These are phyloP conservation scores for Lactarius pseudohatsudake DNA, from an alignment of 768 basidiomycete genomes.

Conservation along the genomic window DNA sequence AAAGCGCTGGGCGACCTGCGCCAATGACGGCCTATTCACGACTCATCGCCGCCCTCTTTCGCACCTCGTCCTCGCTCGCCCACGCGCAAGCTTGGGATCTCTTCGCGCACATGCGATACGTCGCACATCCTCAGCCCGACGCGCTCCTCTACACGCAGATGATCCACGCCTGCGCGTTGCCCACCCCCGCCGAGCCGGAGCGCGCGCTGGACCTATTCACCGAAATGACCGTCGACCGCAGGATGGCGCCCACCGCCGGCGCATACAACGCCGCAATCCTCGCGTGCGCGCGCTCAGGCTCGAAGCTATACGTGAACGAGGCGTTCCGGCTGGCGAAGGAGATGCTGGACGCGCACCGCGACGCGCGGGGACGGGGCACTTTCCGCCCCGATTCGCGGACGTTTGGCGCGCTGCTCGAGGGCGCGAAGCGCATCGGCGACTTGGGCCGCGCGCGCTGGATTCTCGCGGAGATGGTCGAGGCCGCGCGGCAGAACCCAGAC, in stretches of 20 bases:
- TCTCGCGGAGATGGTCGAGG: constrained; percentile 74
- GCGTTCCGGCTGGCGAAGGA: constrained; percentile 81
- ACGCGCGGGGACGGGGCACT: constrained; percentile 55
- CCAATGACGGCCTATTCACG: constrained; percentile 76
- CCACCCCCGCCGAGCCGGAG: constrained; percentile 74
- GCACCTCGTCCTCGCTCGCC: constrained; percentile 43
- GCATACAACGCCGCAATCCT: constrained; percentile 84
- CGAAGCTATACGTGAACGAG: constrained; percentile 67
- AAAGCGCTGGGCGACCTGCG: constrained; percentile 57
- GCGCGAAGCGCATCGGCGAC: constrained; percentile 85
- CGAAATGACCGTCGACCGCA: constrained; percentile 81
- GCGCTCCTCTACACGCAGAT: constrained; percentile 73
- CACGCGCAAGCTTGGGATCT: constrained; percentile 91
- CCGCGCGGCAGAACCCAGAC: constrained; percentile 29
- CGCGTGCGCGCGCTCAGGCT: constrained; percentile 70
- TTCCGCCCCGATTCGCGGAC: constrained; percentile 64
- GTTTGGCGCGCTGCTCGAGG: constrained; percentile 85
- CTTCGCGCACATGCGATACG: constrained; percentile 94
- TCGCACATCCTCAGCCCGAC: constrained; percentile 82
- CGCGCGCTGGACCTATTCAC: constrained; percentile 90
- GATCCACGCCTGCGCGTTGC: constrained; percentile 81
- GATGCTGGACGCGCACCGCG: constrained; percentile 80
- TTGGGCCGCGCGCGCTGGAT: constrained; percentile 85
- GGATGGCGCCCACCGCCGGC: constrained; percentile 58
- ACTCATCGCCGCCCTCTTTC: constrained; percentile 59